Percentiles rank a stretch among this genome's conserved stretches.
Evolutionary conservation across 2,329 filamentous ascomycete species (phyloP).

Genomic region (Arthrobotrys entomopaga): DNA sequence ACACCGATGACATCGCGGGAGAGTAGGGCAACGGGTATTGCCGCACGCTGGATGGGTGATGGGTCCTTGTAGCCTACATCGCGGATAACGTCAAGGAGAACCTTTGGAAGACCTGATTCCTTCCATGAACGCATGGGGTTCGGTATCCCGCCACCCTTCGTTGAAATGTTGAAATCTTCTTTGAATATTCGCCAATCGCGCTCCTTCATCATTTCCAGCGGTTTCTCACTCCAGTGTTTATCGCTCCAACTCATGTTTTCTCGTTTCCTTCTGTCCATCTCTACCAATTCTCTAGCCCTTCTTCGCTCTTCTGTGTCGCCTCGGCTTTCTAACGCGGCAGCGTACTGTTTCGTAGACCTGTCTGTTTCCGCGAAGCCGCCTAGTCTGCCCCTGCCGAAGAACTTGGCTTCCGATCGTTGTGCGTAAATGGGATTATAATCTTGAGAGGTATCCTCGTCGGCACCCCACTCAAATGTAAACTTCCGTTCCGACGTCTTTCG

Average conservation of each 20-base stretch:
- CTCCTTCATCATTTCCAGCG: conserved; percentile 90
- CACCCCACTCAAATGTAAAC: conserved; percentile 99
- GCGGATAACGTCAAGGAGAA: conserved; percentile 82
- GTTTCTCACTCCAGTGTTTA: conserved; percentile 96
- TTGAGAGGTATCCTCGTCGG: conserved; percentile 87
- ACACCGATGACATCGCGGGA: conserved; percentile 97
- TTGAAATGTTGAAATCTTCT: conserved; percentile 96
- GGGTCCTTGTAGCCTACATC: conserved; percentile 91
- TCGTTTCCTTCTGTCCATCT: conserved; percentile 81
- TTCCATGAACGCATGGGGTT: conserved; percentile 96
- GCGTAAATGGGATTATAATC: conserved; percentile 86
- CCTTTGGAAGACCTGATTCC: conserved; percentile 81
- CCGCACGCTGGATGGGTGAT: conserved; percentile 88
- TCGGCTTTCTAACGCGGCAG: conserved; percentile 76
- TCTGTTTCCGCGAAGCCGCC: conserved; percentile 70
- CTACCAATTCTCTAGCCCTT: conserved; percentile 81
- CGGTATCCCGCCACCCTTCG: conserved; percentile 86
- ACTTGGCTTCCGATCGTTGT: conserved; percentile 72
- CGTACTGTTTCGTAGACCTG: conserved; percentile 68
- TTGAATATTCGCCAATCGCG: conserved; percentile 99
- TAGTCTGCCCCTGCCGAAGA: conserved; percentile 75
- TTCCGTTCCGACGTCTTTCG: conserved; percentile 93
- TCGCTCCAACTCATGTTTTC: conserved; percentile 80
- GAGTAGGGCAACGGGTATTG: conserved; percentile 93
- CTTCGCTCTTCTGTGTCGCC: conserved; percentile 80